Base-by-base conservation (phyloP, 208 protist genomes). In the Trypanosoma melophagium region DNA sequence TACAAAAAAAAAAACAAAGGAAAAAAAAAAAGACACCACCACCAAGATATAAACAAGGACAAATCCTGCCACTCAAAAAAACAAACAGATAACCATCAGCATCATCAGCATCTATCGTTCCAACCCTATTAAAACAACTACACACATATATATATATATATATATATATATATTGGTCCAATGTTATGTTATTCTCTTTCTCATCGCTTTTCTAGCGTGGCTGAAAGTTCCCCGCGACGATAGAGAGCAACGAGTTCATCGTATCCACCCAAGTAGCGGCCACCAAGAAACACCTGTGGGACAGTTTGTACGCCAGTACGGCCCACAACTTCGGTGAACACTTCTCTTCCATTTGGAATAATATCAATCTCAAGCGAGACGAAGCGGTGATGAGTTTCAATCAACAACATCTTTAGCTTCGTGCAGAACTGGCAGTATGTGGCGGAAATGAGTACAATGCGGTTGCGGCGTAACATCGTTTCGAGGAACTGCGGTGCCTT, bases 341-440 rank as follows among this genome's bases (percentile, higher is more conserved):
- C 77, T 42, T 90, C 85, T 13, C 87, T 77, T 7, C 90, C 90
- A 56, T 95, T 93, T 10, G 87, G 90, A 55, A 95, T 92, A 61
- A 95, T 90, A 61, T 95, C 86, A 31, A 95, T 87, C 74, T 95
- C 87, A 5, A 95, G 76, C 16, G 90, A 92, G 0, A 93, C 87
- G 22, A 95, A 95, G 44, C 87, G 87, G 58, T 88, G 77, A 54
- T 89, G 90, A 45, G 86, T 55, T 63, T 93, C 85, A 57, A 95
- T 93, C 8, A 95, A 77, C 21, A 95, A 60, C 77, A 83, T 84
- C 38, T 95, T 95, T 9, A 92, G 63, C 57, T 92, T 85, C 7
- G 85, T 90, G 44, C 73, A 93, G 63, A 92, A 95, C 28, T 86
- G 74, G 69, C 90, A 95, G 81, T 95, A 95, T n/a, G 90, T 95